These are phyloP conservation scores for Musa itinerans DNA, from an alignment of 176 grass and related monocot genomes.

Conservation along the genomic window DNA sequence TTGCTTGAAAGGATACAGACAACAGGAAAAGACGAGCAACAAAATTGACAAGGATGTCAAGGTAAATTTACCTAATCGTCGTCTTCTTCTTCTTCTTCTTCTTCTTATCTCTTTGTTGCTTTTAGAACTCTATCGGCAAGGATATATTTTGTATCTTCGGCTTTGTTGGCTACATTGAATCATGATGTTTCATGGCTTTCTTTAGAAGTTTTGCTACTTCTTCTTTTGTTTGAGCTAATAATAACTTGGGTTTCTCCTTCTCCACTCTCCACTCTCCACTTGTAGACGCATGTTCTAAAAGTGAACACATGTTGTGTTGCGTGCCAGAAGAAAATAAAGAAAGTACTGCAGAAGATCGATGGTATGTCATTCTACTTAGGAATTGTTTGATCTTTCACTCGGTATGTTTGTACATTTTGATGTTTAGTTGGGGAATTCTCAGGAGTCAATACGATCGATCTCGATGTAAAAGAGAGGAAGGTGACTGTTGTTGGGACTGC, in stretches of 20 bases:
- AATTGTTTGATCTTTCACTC: too few relatives aligned
- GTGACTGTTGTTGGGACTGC: constrained; percentile 52
- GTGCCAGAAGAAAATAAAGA: constrained; percentile 53
- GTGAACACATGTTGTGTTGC: constrained; percentile 41
- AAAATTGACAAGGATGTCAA: background rate
- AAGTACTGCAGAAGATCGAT: constrained; percentile 30
- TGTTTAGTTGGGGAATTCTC: background rate
- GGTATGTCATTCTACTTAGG: constrained; percentile 8
- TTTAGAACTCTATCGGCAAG: too few relatives aligned
- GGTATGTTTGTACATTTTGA: too few relatives aligned
- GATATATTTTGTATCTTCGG: too few relatives aligned
- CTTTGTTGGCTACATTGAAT: too few relatives aligned
- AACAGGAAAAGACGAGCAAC: constrained; percentile 1
- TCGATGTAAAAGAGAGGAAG: constrained; percentile 67
- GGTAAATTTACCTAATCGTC: background rate
- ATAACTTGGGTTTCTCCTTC: background rate
- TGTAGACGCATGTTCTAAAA: constrained; percentile 30
- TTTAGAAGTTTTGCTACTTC: too few relatives aligned
- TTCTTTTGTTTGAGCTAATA: too few relatives aligned
- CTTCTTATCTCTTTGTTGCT: too few relatives aligned
- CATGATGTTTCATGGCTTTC: too few relatives aligned
- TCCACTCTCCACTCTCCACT: background rate
- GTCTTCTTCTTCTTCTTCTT: too few relatives aligned
- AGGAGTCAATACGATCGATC: constrained; percentile 55
- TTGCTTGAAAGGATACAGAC: too few relatives aligned